These are phyloP conservation scores for Penicillium psychrofluorescens DNA, from an alignment of 495 filamentous ascomycete species.

Conservation along the genomic window DNA sequence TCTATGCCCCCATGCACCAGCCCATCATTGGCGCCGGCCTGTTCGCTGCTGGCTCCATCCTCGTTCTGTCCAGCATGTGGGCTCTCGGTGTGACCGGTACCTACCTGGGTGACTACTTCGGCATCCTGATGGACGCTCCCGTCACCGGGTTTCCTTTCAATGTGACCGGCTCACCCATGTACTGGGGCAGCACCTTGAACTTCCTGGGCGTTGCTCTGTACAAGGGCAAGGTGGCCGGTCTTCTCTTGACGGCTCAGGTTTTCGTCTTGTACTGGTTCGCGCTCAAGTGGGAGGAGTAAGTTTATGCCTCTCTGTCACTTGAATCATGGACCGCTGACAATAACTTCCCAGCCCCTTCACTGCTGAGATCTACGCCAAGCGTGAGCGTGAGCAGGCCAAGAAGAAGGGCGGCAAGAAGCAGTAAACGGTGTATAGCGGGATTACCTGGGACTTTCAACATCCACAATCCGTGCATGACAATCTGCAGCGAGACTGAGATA, in stretches of 20 bases:
- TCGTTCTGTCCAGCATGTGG: constrained; percentile 85
- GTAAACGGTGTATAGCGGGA: constrained; percentile 17
- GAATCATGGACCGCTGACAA: constrained; percentile 8
- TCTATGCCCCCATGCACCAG: constrained; percentile 51
- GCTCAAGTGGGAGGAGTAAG: constrained; percentile 81
- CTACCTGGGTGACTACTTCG: constrained; percentile 97
- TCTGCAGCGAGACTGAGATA: constrained; percentile 3
- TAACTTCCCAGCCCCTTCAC: constrained; percentile 70
- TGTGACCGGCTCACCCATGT: constrained; percentile 89
- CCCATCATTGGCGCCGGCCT: constrained; percentile 66
- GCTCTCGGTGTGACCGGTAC: constrained; percentile 93
- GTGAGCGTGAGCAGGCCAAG: constrained; percentile 44
- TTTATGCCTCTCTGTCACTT: not conserved
- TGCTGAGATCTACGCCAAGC: constrained; percentile 85
- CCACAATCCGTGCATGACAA: constrained; percentile 16
- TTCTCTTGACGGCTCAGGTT: constrained; percentile 70
- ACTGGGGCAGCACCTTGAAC: constrained; percentile 85
- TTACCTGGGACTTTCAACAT: constrained; percentile 31
- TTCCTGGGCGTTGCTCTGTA: constrained; percentile 87
- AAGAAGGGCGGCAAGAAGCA: constrained; percentile 34
- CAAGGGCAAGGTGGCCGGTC: constrained; percentile 81
- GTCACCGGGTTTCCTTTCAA: constrained; percentile 96
- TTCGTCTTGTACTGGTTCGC: constrained; percentile 75
- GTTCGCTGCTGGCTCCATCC: constrained; percentile 67
- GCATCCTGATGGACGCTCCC: constrained; percentile 90